Base-by-base conservation (phyloP, 176 grass and related monocot genomes). In the Phragmites australis region DNA sequence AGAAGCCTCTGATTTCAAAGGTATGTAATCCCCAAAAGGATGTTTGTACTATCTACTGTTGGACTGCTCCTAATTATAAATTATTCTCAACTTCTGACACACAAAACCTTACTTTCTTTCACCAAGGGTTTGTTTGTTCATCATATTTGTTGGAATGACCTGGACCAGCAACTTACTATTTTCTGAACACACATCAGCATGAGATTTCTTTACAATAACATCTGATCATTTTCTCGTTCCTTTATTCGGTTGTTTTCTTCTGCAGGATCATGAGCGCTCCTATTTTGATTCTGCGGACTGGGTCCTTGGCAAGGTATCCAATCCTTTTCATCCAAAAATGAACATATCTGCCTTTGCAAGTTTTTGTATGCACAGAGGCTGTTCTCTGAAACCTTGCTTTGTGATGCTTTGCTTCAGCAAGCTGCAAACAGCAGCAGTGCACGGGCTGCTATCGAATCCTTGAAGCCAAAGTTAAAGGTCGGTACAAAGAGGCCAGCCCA, bases 391-490 rank as follows among this genome's bases (percentile, higher is more conserved):
- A 21, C 19, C 16, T 76, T 41, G 17, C 26, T 47, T 21, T 42
- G 2, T 56, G 79, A 79, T 82, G 64, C 74, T 80, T 76, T 78
- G 80, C 88, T 65, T 82, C 83, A 98, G 95, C 95, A 98, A 89
- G 84, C 69, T 79, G 84, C 86, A 82, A 94, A 84, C 80, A 73
- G 65, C 77, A 68, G 65, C 79, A 87, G 56, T n/a, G 71, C 88
- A 70, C 70, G 67, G 58, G 78, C 77, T 56, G 83, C 88, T 72
- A 66, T 86, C 34, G 95, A 94, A 76, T 91, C 88, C 74, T 85
- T 98, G 88, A 98, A 98, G 66, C 95, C 95, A 81, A 98, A 98
- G 86, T 56, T 98, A 87, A 94, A 94, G 92, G 95, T 98, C 9
- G 59, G 69, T 30, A 65, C 17, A 39, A 40, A 51, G 15, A 51